Percentiles rank a stretch among this genome's conserved stretches.
These are phyloP conservation scores for Ciborinia camelliae DNA, from an alignment of 2,329 filamentous ascomycete species.

Conservation along the genomic window DNA sequence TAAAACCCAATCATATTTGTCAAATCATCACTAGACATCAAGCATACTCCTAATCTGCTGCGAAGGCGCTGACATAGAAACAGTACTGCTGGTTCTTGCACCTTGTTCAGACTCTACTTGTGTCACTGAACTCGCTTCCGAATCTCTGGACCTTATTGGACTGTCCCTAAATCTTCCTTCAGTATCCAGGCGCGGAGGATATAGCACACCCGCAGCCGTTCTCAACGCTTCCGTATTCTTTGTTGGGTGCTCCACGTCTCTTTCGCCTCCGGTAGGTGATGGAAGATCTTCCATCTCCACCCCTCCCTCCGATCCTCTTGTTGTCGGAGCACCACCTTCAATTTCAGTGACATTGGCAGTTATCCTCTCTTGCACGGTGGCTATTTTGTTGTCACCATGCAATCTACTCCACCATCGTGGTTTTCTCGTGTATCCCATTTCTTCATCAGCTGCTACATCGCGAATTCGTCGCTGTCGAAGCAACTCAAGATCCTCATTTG, in stretches of 20 bases:
- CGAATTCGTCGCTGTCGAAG: slow-evolving; percentile 59
- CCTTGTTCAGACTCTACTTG: slow-evolving; percentile 17
- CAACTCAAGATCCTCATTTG: slow-evolving; percentile 70
- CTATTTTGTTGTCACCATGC: slow-evolving; percentile 27
- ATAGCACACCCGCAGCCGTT: slow-evolving; percentile 23
- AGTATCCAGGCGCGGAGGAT: slow-evolving; percentile 18
- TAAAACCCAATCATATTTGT: neutral
- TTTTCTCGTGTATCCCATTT: slow-evolving; percentile 58
- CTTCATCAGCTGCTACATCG: slow-evolving; percentile 53
- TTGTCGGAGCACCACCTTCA: slow-evolving; percentile 36
- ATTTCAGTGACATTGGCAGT: slow-evolving; percentile 39
- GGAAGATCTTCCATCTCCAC: slow-evolving; percentile 41
- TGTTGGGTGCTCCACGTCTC: slow-evolving; percentile 18
- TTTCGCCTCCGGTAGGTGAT: slow-evolving; percentile 23
- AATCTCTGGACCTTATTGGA: slow-evolving; percentile 16
- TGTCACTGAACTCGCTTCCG: slow-evolving; percentile 16
- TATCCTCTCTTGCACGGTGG: slow-evolving; percentile 37
- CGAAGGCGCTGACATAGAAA: slow-evolving; percentile 32
- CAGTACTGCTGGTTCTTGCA: slow-evolving; percentile 31
- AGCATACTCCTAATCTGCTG: slow-evolving; percentile 43
- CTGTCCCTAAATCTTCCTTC: slow-evolving; percentile 23
- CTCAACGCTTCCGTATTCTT: slow-evolving; percentile 44
- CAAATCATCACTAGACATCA: slow-evolving; percentile 35
- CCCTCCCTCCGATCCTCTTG: slow-evolving; percentile 32
- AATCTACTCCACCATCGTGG: slow-evolving; percentile 63